A percentile compares a stretch with the other conserved stretches of the same genome.
These are phyloP conservation scores for Oryza glumipatula DNA, from an alignment of 176 grass and related monocot genomes.

Conservation along the genomic window DNA sequence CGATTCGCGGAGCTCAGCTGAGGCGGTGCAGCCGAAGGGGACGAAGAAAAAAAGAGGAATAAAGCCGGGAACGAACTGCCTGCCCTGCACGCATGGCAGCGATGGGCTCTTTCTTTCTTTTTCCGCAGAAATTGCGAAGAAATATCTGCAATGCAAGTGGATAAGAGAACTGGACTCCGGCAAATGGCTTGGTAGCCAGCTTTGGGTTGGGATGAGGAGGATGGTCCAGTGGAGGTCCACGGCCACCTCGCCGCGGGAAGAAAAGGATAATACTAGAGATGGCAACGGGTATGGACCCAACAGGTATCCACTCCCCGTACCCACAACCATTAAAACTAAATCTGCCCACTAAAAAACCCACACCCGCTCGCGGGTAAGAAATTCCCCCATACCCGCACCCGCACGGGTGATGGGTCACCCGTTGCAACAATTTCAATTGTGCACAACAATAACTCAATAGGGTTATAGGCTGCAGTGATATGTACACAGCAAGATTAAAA, in stretches of 20 bases:
- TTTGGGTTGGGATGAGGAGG: constrained; percentile 4
- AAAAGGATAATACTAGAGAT: neutral
- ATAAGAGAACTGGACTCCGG: neutral
- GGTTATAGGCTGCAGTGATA: too few relatives aligned
- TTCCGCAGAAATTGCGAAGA: neutral
- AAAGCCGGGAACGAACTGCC: neutral
- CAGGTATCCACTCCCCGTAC: too few relatives aligned
- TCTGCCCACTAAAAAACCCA: too few relatives aligned
- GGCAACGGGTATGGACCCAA: too few relatives aligned
- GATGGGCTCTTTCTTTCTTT: neutral
- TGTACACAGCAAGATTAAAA: too few relatives aligned
- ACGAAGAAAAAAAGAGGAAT: neutral
- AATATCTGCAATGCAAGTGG: neutral
- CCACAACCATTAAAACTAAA: too few relatives aligned
- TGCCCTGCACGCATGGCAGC: neutral
- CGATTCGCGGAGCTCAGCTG: constrained; percentile 1
- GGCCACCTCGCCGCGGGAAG: constrained; percentile 26
- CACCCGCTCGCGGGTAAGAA: too few relatives aligned
- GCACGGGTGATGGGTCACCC: too few relatives aligned
- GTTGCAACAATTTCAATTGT: too few relatives aligned
- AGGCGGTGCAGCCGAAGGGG: neutral
- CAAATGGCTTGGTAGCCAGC: neutral
- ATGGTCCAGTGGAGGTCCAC: constrained; percentile 29
- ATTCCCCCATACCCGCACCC: too few relatives aligned
- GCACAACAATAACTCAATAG: too few relatives aligned